Evolutionary conservation across 2,329 filamentous ascomycete species (phyloP).

Genomic region (Penicillium italicum): DNA sequence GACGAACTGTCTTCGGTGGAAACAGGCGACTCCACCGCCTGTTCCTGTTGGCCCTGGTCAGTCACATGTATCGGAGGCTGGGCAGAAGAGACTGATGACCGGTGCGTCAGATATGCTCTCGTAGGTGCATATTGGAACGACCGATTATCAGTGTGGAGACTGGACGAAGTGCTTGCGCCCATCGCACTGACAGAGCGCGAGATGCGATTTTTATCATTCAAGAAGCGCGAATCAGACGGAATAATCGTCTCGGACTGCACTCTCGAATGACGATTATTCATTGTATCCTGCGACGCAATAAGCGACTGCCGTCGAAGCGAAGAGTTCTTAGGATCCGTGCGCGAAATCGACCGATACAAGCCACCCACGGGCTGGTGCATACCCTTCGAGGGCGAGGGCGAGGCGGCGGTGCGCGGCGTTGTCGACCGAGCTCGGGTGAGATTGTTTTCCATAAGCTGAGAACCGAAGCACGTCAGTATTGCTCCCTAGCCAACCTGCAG

Average conservation of each 20-base stretch:
- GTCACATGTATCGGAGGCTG: conserved; percentile 17
- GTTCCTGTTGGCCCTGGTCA: conserved; percentile 8
- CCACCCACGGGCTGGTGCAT: conserved; percentile 38
- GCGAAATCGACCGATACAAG: conserved; percentile 43
- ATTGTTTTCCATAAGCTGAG: conserved; percentile 89
- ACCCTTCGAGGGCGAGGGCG: conserved; percentile 36
- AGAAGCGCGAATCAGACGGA: conserved; percentile 36
- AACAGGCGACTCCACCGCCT: conserved; percentile 4
- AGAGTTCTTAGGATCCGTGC: conserved; percentile 43
- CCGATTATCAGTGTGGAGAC: conserved; percentile 31
- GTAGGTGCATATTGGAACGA: conserved; percentile 34
- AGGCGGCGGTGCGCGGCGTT: conserved; percentile 55
- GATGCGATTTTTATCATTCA: conserved; percentile 41
- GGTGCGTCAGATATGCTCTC: conserved; percentile 33
- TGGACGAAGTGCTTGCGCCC: conserved; percentile 35
- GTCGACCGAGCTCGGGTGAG: conserved; percentile 72
- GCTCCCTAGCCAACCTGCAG: not conserved
- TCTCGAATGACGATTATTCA: conserved; percentile 53
- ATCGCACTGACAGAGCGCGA: conserved; percentile 62
- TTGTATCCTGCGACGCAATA: conserved; percentile 33
- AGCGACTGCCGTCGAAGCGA: conserved; percentile 43
- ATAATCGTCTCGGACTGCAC: conserved; percentile 61
- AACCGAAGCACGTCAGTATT: conserved; percentile 17
- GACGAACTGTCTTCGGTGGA: conserved; percentile 17
- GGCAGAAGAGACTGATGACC: conserved; percentile 41